Percentiles rank a stretch among this genome's conserved stretches.
Conservation (phyloP, 169 alveolate genomes). For the Plasmodium fragile region DNA sequence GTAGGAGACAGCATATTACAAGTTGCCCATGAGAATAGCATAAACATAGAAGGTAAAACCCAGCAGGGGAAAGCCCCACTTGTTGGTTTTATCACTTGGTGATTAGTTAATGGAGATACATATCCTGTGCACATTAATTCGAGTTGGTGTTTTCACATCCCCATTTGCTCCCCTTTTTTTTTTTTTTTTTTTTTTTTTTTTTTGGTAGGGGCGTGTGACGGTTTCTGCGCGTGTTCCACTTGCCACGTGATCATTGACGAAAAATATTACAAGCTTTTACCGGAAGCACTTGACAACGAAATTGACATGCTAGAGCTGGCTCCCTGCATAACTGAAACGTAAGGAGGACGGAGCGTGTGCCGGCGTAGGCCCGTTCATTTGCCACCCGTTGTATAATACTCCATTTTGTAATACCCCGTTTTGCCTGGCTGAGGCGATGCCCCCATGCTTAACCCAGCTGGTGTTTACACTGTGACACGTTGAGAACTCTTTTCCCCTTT, state of each 20-base stretch:
- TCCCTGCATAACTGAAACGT: conserved; percentile 95
- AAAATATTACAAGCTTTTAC: conserved; percentile 90
- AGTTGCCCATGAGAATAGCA: conserved; percentile 86
- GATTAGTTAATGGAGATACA: neutral
- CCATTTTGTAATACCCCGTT: neutral
- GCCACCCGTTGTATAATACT: neutral
- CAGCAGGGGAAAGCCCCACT: neutral
- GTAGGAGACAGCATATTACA: conserved; percentile 87
- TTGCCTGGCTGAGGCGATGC: neutral
- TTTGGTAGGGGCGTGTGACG: conserved; percentile 97
- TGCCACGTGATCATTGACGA: conserved; percentile 96
- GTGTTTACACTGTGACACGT: neutral
- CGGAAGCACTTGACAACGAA: conserved; percentile 93
- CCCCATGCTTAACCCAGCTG: neutral
- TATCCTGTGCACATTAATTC: neutral
- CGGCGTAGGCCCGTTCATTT: neutral
- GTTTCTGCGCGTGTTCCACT: conserved; percentile 96
- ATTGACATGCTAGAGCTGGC: conserved; percentile 97
- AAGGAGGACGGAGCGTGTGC: neutral
- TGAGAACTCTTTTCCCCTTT: neutral
- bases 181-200: neutral
- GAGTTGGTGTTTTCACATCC: neutral
- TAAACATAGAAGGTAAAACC: conserved; percentile 88
- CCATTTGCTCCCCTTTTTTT: neutral
- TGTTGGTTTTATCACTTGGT: neutral